Conservation (phyloP, 768 basidiomycete genomes). For the Pleurotus tuoliensis region DNA sequence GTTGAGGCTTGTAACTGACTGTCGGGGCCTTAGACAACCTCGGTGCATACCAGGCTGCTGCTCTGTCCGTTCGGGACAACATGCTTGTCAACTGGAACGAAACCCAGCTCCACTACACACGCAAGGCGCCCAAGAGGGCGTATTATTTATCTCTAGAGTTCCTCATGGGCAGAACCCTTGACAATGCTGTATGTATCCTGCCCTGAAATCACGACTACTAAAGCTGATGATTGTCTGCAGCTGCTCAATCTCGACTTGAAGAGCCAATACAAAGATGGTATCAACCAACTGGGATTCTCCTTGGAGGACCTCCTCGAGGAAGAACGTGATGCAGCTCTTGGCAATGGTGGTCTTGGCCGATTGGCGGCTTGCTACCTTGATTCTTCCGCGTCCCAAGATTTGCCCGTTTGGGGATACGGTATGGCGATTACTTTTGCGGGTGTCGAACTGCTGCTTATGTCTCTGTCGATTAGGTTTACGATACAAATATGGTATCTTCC, state of each 20-base stretch:
- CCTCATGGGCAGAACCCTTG: conserved; percentile 77
- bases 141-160: conserved; percentile 98
- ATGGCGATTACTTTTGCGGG: not conserved
- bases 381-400: conserved; percentile 74
- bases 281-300: conserved; percentile 81
- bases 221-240: conserved; percentile 34
- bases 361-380: conserved; percentile 98
- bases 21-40: conserved; percentile 49
- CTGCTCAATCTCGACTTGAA: conserved; percentile 89
- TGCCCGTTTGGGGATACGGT: conserved; percentile 89
- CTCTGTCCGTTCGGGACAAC: conserved; percentile 84
- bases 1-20: conserved; percentile 2
- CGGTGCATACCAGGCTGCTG: conserved; percentile 90
- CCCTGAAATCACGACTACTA: conserved; percentile 42
- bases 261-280: conserved; percentile 62
- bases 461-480: conserved; percentile 43
- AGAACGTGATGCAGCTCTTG: conserved; percentile 92
- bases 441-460: not conserved
- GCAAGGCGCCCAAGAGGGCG: conserved; percentile 82
- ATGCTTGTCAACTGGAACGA: conserved; percentile 89
- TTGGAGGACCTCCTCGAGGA: conserved; percentile 83
- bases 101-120: conserved; percentile 71
- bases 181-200: conserved; percentile 52
- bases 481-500: conserved; percentile 96
- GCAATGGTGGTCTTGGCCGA: conserved; percentile 93